Percentiles rank a stretch among this genome's conserved stretches.
Evolutionary conservation across 331 rosid genomes (phyloP).

Genomic region (Pyracantha coccinea): DNA sequence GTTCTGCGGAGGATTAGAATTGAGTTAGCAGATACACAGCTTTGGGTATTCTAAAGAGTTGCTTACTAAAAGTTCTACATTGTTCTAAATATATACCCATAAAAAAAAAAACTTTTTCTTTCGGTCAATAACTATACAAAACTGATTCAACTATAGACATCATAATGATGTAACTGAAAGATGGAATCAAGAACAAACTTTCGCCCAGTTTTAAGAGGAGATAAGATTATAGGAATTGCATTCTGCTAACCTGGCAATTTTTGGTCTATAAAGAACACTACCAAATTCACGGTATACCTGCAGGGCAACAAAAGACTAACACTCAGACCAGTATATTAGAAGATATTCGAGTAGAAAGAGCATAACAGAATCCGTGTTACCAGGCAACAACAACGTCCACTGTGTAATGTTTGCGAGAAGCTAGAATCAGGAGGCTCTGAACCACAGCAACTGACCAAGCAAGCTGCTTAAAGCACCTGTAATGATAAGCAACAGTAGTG

Average conservation of each 20-base stretch:
- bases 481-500: not conserved
- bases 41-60: not conserved
- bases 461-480: constrained; percentile 40
- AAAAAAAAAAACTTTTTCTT: too few species aligned
- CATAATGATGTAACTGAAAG: too few species aligned
- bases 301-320: not conserved
- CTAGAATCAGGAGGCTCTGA: constrained; percentile 42
- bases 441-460: constrained; percentile 44
- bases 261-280: constrained; percentile 22
- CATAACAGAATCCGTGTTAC: constrained; percentile 7
- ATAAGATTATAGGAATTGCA: not conserved
- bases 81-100: too few species aligned
- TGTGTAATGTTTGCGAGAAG: constrained; percentile 48
- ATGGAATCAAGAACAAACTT: not conserved
- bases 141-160: too few species aligned
- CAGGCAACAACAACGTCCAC: constrained; percentile 46
- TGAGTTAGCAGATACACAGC: not conserved
- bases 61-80: too few species aligned
- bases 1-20: constrained; percentile 10
- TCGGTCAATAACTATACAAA: too few species aligned
- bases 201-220: not conserved
- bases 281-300: constrained; percentile 38
- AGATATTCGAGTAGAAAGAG: not conserved
- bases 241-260: constrained; percentile 26
- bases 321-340: not conserved